Base-by-base conservation (phyloP, 2,329 filamentous ascomycete species). In the Pseudocercospora fuligena region DNA sequence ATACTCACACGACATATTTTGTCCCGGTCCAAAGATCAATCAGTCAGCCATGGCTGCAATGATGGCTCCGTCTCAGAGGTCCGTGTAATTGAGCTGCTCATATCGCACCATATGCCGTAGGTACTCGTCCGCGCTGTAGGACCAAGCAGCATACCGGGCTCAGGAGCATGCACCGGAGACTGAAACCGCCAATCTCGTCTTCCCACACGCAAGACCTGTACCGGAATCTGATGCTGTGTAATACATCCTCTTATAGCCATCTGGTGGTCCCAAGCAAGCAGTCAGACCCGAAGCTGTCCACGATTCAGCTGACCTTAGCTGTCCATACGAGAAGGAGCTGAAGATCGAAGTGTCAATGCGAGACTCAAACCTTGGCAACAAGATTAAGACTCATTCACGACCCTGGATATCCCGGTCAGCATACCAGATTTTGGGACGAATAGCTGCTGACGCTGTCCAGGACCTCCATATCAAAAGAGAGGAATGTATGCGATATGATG, bases 321-420 rank as follows among this genome's bases (percentile, higher is more conserved):
- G 40, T 40, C 36, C 36, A 16, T n/a, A 43, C 40, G 16, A 43
- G 6, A 19, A 43, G 40, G 16, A 43, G 40, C 16, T 3, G 16
- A 43, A 5, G 16, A 43, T 43, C 40, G 40, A 33, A 31, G 51
- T 56, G 25, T 56, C 51, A 56, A 31, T 56, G 51, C 25, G 51
- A 56, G 51, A 33, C 51, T 56, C 25, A 56, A 56, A 33, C 27
- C 51, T 56, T 29, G 51, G 51, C 51, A 56, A 16, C 25, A 31
- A 54, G 51, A 56, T 56, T 56, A 56, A 56, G 27, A 56, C 51
- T 27, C 51, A 31, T 19, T 16, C 11, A n/a, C 11, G 12, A 54
- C 14, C 51, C 21, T 51, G 51, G 25, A 56, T 56, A 33, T n/a
- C 51, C 51, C 27, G 23, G 51, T 19, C 27, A 27, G 12, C 25